These are phyloP conservation scores for Lavandula angustifolia DNA, from an alignment of 257 asterid species.

Conservation along the genomic window DNA sequence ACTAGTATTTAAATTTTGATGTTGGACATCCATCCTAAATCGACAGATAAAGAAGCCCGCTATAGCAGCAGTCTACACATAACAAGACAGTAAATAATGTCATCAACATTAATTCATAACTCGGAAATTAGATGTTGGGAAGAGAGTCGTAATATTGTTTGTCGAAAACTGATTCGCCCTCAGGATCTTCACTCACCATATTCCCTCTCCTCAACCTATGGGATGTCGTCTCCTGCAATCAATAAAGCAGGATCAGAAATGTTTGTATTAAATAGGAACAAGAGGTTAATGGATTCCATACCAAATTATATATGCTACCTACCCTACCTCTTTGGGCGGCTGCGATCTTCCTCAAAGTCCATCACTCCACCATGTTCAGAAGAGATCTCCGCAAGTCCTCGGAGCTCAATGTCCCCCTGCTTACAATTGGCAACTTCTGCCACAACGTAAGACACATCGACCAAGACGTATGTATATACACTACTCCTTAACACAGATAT, in stretches of 20 bases:
- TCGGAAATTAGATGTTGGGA: slow-evolving; percentile 23
- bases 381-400: slow-evolving; percentile 88
- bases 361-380: slow-evolving; percentile 95
- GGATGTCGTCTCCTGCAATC: slow-evolving; percentile 87
- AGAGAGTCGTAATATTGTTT: slow-evolving; percentile 31
- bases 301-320: slow-evolving; percentile 16
- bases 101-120: slow-evolving; percentile 23
- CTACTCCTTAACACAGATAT: too few species aligned
- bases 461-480: slow-evolving; percentile 46
- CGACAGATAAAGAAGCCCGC: too few species aligned
- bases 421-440: slow-evolving; percentile 94
- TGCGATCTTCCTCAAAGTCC: slow-evolving; percentile 92
- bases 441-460: slow-evolving; percentile 89
- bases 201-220: slow-evolving; percentile 62
- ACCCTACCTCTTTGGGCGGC: slow-evolving; percentile 85
- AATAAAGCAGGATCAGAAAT: slow-evolving; percentile 6
- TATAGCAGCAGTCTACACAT: too few species aligned
- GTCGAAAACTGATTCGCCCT: slow-evolving; percentile 38
- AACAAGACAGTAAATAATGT: too few species aligned
- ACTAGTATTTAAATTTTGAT: too few species aligned
- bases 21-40: too few species aligned
- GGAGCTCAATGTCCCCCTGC: slow-evolving; percentile 80
- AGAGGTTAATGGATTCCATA: too few species aligned
- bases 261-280: too few species aligned
- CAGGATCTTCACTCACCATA: slow-evolving; percentile 29